These are phyloP conservation scores for Catharanthus roseus DNA, from an alignment of 257 asterid species.

Conservation along the genomic window DNA sequence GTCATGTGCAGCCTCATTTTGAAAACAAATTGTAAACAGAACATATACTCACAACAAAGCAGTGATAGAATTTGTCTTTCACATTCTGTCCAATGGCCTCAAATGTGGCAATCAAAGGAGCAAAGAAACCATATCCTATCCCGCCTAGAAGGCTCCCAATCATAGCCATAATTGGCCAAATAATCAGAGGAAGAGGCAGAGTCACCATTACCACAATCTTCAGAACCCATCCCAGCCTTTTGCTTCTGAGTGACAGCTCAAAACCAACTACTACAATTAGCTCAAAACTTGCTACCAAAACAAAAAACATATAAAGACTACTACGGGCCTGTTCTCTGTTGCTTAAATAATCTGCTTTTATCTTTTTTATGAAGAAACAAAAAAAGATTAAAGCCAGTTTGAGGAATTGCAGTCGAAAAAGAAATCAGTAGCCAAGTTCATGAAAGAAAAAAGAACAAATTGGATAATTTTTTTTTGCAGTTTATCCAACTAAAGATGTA, in stretches of 20 bases:
- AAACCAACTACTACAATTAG: background rate
- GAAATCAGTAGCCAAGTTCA: too few relatives aligned
- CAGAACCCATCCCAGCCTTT: conserved; percentile 68
- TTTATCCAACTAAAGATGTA: background rate
- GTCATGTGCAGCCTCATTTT: too few relatives aligned
- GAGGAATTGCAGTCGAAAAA: too few relatives aligned
- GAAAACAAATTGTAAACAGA: background rate
- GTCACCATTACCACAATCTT: conserved; percentile 44
- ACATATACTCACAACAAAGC: conserved; percentile 54
- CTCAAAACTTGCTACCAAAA: background rate
- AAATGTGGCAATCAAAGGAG: conserved; percentile 82
- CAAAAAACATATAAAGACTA: too few relatives aligned
- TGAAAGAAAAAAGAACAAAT: too few relatives aligned
- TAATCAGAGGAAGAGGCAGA: conserved; percentile 55
- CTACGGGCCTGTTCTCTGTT: too few relatives aligned
- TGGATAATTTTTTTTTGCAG: too few relatives aligned
- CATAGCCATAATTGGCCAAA: conserved; percentile 63
- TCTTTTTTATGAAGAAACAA: too few relatives aligned
- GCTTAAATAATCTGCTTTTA: too few relatives aligned
- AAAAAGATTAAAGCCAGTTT: too few relatives aligned
- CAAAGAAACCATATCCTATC: conserved; percentile 66
- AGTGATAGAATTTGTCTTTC: conserved; percentile 49
- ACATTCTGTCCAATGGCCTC: conserved; percentile 71
- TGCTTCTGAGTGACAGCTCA: conserved; percentile 42
- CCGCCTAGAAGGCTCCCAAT: conserved; percentile 72